Evolutionary conservation across 1,139 yeast species (phyloP).

Genomic region (Suhomyces ambrosiae): DNA sequence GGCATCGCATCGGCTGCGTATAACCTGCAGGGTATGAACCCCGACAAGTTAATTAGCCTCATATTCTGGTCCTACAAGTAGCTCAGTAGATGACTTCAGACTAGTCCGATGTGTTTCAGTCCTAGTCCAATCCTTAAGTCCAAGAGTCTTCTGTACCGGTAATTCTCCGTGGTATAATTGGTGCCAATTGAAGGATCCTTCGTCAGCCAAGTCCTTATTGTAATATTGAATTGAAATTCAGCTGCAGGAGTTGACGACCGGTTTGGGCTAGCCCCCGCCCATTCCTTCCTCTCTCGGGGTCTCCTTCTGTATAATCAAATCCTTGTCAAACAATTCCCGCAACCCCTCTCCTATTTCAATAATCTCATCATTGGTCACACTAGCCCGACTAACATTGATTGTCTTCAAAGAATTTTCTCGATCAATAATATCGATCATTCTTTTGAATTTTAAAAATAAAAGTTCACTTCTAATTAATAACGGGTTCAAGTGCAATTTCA

Average conservation of each 20-base stretch:
- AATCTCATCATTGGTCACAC: conserved; percentile 11
- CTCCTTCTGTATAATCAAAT: conserved; percentile 68
- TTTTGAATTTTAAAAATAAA: conserved; percentile 73
- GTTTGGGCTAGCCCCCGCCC: conserved; percentile 44
- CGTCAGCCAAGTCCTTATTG: too few relatives aligned
- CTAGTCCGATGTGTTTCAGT: too few relatives aligned
- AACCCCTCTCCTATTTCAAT: conserved; percentile 50
- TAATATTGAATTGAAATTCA: too few relatives aligned
- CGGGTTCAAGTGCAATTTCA: conserved; percentile 72
- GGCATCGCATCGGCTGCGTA: too few relatives aligned
- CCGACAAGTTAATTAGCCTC: not conserved
- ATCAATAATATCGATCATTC: conserved; percentile 78
- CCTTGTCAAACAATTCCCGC: conserved; percentile 58
- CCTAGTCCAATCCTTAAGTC: too few relatives aligned
- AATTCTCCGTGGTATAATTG: too few relatives aligned
- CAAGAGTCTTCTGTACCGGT: too few relatives aligned
- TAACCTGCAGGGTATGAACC: conserved; percentile 1
- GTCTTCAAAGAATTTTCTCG: conserved; percentile 44
- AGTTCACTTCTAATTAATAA: conserved; percentile 79
- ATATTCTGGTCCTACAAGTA: too few relatives aligned
- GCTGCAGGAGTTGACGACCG: too few relatives aligned
- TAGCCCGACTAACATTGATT: conserved; percentile 6
- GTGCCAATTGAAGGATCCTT: too few relatives aligned
- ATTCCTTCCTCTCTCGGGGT: conserved; percentile 51
- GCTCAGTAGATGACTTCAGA: too few relatives aligned